Evolutionary conservation across 2,329 filamentous ascomycete species (phyloP).

Genomic region (Macroventuria anomochaeta): DNA sequence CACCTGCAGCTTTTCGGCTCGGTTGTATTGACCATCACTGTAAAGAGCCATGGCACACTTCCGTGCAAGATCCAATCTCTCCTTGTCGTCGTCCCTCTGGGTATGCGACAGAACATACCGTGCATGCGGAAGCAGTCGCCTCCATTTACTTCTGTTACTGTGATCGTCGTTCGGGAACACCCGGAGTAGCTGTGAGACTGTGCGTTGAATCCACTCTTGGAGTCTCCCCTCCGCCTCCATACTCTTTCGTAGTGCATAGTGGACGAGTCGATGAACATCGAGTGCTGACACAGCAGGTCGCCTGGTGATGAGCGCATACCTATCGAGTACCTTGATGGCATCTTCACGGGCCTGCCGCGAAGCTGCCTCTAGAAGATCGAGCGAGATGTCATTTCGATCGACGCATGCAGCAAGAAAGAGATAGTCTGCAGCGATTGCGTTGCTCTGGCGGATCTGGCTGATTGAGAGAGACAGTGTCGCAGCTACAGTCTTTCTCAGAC

Average conservation of each 20-base stretch:
- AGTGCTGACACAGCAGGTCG: slow-evolving; percentile 12
- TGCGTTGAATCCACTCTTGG: too few species aligned
- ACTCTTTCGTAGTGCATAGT: too few species aligned
- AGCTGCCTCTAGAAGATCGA: slow-evolving; percentile 21
- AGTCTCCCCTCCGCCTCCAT: too few species aligned
- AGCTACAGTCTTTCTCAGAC: slow-evolving; percentile 49
- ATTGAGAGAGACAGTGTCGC: slow-evolving; percentile 54
- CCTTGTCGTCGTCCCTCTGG: slow-evolving; percentile 3
- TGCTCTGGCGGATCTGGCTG: slow-evolving; percentile 31
- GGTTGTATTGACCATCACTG: slow-evolving; percentile 20
- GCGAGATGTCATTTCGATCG: slow-evolving; percentile 24
- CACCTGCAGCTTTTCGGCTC: slow-evolving; percentile 25
- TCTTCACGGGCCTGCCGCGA: slow-evolving; percentile 14
- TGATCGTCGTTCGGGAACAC: slow-evolving; percentile 23
- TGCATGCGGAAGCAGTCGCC: slow-evolving; percentile 25
- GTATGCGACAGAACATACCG: slow-evolving; percentile 22
- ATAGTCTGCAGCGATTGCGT: slow-evolving; percentile 43
- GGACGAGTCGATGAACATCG: slow-evolving; percentile 23
- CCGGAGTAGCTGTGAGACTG: too few species aligned
- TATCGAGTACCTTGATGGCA: slow-evolving; percentile 20
- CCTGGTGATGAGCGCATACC: slow-evolving; percentile 20
- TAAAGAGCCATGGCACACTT: slow-evolving; percentile 21
- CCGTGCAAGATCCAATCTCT: slow-evolving; percentile 10
- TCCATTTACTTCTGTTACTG: slow-evolving; percentile 29
- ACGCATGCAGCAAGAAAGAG: slow-evolving; percentile 52